These are phyloP conservation scores for Pichia ethanolica DNA, from an alignment of 805 yeast species.

Conservation along the genomic window DNA sequence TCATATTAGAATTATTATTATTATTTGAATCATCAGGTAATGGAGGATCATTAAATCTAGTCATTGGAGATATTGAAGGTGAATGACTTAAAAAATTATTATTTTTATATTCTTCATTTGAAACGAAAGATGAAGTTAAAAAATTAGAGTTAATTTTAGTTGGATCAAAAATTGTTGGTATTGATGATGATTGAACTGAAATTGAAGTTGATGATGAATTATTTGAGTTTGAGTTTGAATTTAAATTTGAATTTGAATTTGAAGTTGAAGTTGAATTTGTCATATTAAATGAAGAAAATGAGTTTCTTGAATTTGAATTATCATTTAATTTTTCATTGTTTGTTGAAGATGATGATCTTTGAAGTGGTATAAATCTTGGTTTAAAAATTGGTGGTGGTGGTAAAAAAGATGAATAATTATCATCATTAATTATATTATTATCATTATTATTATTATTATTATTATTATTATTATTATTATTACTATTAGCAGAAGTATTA, in stretches of 20 bases:
- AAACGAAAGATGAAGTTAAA: conserved; percentile 25
- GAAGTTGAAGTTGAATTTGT: too few species aligned
- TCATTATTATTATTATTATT: too few species aligned
- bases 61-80: conserved; percentile 29
- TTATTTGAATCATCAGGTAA: neutral
- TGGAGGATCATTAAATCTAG: conserved; percentile 18
- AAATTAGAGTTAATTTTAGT: conserved; percentile 18
- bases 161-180: neutral
- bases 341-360: neutral
- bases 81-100: conserved; percentile 19
- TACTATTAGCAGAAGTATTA: too few species aligned
- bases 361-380: conserved; percentile 32
- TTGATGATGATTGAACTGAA: too few species aligned
- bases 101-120: conserved; percentile 22
- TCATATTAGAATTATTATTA: neutral
- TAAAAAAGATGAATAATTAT: conserved; percentile 14
- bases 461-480: too few species aligned
- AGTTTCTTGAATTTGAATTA: neutral
- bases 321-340: neutral
- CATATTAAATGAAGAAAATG: too few species aligned
- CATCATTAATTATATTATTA: too few species aligned
- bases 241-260: too few species aligned
- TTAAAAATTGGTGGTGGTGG: conserved; percentile 43
- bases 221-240: conserved; percentile 5
- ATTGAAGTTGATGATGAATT: conserved; percentile 1